A percentile compares a stretch with the other conserved stretches of the same genome.
phyloP scores from a whole-genome alignment of 2,329 filamentous ascomycete genomes.

The Epichloe amarillans region DNA sequence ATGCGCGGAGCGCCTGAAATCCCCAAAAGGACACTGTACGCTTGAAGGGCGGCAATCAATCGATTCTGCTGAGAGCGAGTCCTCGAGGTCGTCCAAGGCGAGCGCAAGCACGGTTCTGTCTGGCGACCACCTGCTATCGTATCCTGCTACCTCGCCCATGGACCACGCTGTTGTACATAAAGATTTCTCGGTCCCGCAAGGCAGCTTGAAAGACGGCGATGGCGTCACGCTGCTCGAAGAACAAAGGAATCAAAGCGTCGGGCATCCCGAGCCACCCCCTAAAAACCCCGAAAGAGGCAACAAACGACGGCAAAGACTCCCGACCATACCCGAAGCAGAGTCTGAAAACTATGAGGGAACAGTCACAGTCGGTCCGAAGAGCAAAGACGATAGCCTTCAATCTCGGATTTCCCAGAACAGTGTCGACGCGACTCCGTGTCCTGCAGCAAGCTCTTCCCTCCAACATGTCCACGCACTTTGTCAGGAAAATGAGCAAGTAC shows the following conservation, averaged over 20 bases:
- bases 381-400: background rate
- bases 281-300: constrained; percentile 16
- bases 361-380: background rate
- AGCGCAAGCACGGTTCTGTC: background rate
- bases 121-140: background rate
- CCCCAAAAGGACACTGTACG: background rate
- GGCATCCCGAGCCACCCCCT: background rate
- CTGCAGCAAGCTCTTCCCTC: background rate
- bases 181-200: constrained; percentile 1
- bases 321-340: constrained; percentile 5
- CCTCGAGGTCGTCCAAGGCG: background rate
- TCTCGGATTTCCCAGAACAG: background rate
- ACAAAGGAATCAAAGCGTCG: constrained; percentile 13
- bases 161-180: constrained; percentile 1
- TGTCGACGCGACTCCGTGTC: background rate
- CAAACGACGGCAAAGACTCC: constrained; percentile 23
- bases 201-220: background rate
- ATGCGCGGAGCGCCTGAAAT: background rate
- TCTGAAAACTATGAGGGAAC: background rate
- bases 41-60: background rate
- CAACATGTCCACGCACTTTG: background rate
- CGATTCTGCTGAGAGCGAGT: background rate
- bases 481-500: background rate
- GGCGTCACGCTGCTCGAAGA: background rate
- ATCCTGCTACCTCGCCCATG: background rate